Conservation (phyloP, 495 filamentous ascomycete species). For the Delitschia confertaspora region DNA sequence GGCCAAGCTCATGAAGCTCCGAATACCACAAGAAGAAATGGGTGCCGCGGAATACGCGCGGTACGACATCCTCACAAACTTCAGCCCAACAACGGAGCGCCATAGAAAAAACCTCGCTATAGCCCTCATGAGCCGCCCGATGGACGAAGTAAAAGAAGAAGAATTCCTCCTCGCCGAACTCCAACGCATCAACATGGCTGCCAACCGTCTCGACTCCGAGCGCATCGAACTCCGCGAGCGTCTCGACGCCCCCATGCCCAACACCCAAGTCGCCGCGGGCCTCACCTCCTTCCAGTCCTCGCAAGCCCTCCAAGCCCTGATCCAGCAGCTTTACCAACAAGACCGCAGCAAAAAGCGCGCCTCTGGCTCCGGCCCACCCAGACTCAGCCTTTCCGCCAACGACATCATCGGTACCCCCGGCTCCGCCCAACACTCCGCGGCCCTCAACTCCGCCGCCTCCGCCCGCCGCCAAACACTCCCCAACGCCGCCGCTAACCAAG, state of each 20-base stretch:
- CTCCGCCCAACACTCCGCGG: slow-evolving; percentile 9
- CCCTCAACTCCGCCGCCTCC: slow-evolving; percentile 3
- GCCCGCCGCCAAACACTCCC: slow-evolving; percentile 9
- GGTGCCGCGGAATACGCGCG: slow-evolving; percentile 66
- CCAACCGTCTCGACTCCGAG: slow-evolving; percentile 74
- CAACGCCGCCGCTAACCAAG: no score
- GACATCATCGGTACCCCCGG: slow-evolving; percentile 20
- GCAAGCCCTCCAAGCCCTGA: slow-evolving; percentile 64
- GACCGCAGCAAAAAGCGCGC: slow-evolving; percentile 79
- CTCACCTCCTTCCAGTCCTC: slow-evolving; percentile 65
- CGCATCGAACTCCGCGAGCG: slow-evolving; percentile 83
- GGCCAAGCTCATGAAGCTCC: slow-evolving; percentile 72
- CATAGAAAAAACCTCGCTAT: slow-evolving; percentile 77
- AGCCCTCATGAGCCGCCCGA: slow-evolving; percentile 65
- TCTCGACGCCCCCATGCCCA: slow-evolving; percentile 50
- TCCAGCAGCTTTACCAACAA: slow-evolving; percentile 64
- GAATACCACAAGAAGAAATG: slow-evolving; percentile 78
- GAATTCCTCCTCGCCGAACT: slow-evolving; percentile 80
- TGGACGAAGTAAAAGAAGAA: slow-evolving; percentile 84
- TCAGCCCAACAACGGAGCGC: slow-evolving; percentile 66
- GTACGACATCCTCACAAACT: slow-evolving; percentile 77
- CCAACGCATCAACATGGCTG: slow-evolving; percentile 74
- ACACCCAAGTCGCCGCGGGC: slow-evolving; percentile 33
- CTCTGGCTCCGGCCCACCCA: slow-evolving; percentile 11
- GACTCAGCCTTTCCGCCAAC: slow-evolving; percentile 19